These are phyloP conservation scores for Letharia lupina DNA, from an alignment of 495 filamentous ascomycete genomes.

Conservation along the genomic window DNA sequence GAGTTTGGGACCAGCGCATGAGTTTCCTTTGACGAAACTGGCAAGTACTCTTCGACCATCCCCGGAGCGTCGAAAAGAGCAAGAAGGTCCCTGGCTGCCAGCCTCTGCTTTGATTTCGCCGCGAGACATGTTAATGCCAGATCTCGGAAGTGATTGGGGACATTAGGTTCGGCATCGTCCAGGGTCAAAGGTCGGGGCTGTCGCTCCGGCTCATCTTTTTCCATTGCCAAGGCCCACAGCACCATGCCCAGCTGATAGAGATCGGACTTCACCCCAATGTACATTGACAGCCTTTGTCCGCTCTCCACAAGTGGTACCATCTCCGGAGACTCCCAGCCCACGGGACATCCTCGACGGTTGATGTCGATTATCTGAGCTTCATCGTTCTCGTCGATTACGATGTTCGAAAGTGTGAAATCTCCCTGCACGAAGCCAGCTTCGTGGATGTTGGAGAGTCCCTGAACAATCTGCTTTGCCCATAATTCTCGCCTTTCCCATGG, in stretches of 20 bases:
- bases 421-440: constrained; percentile 96
- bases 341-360: constrained; percentile 89
- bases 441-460: constrained; percentile 84
- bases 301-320: constrained; percentile 79
- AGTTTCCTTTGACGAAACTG: not conserved
- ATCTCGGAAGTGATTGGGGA: constrained; percentile 52
- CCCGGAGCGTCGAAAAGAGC: constrained; percentile 8
- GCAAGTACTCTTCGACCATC: constrained; percentile 5
- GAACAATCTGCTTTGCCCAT: constrained; percentile 90
- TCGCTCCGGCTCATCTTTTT: constrained; percentile 83
- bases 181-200: constrained; percentile 59
- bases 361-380: constrained; percentile 98
- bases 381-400: constrained; percentile 78
- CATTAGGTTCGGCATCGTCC: constrained; percentile 33
- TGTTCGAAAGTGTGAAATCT: constrained; percentile 94
- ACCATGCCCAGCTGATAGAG: constrained; percentile 96
- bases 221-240: constrained; percentile 81
- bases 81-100: constrained; percentile 51
- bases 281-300: constrained; percentile 92
- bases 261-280: constrained; percentile 96
- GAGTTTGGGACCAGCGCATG: not conserved
- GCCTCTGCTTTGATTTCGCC: constrained; percentile 44
- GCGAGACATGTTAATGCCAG: constrained; percentile 52
- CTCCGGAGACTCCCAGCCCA: constrained; percentile 97
- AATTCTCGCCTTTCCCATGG: constrained; percentile 71